Evolutionary conservation across 176 grass and related monocot species (phyloP).

Genomic region (Bothriochloa decipiens): DNA sequence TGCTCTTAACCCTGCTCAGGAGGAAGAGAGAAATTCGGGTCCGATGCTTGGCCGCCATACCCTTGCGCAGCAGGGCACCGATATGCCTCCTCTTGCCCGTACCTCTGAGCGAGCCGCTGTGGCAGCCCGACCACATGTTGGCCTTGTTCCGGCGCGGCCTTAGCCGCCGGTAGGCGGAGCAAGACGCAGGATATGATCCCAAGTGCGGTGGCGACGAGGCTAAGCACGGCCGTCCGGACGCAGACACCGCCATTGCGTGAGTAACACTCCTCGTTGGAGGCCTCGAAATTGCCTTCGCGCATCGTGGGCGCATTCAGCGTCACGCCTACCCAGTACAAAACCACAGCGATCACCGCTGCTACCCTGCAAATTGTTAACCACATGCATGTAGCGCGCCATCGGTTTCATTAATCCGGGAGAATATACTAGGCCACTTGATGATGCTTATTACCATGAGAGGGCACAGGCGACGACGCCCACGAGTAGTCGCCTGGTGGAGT

Average conservation of each 20-base stretch:
- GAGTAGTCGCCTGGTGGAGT: background rate
- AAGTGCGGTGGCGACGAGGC: slow-evolving; percentile 18
- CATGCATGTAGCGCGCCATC: no score
- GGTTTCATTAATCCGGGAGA: no score
- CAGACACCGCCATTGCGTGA: background rate
- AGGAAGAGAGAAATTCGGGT: background rate
- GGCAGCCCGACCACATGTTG: background rate
- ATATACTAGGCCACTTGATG: no score
- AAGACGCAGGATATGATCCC: background rate
- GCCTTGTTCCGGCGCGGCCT: background rate
- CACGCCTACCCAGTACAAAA: background rate
- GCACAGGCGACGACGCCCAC: background rate
- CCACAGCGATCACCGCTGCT: background rate
- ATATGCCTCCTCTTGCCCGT: background rate
- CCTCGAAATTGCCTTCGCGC: background rate
- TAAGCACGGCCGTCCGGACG: background rate
- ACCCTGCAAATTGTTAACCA: background rate
- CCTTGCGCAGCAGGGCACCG: background rate
- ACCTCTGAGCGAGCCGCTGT: background rate
- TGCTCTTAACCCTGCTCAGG: background rate
- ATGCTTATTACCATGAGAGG: background rate
- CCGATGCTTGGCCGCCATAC: background rate
- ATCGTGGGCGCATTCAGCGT: background rate
- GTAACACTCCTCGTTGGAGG: background rate
- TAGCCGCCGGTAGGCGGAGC: background rate